Evolutionary conservation across 306 rosid genomes (phyloP).

Genomic region (Prunus salicina): DNA sequence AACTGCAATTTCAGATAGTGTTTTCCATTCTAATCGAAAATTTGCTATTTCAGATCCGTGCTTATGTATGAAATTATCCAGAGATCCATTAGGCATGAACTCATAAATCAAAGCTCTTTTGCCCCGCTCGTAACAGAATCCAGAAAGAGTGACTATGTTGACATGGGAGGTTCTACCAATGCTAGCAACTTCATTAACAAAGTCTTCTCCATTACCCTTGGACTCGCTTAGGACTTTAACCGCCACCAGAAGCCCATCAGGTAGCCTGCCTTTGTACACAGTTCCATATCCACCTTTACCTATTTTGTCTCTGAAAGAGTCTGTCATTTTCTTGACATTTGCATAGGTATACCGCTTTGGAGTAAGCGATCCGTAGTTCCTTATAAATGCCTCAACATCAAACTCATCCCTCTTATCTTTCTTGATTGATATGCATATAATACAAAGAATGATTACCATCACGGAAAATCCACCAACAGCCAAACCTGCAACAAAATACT

Average conservation of each 20-base stretch:
- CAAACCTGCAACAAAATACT: background rate
- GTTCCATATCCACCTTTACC: too few species aligned
- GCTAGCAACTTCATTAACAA: conserved; percentile 34
- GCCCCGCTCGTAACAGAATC: conserved; percentile 28
- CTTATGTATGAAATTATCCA: conserved; percentile 32
- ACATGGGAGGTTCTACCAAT: conserved; percentile 42
- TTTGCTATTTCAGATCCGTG: background rate
- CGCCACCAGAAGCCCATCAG: too few species aligned
- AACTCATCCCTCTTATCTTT: too few species aligned
- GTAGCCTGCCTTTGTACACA: too few species aligned
- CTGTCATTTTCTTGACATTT: too few species aligned
- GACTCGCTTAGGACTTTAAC: too few species aligned
- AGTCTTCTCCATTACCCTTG: too few species aligned
- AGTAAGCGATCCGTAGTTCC: too few species aligned
- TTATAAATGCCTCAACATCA: too few species aligned
- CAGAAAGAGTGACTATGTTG: conserved; percentile 37
- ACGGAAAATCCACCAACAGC: too few species aligned
- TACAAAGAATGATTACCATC: background rate
- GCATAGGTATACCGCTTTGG: too few species aligned
- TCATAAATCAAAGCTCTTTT: background rate
- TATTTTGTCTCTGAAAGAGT: too few species aligned
- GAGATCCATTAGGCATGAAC: conserved; percentile 38
- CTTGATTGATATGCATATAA: background rate
- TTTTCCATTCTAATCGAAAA: conserved; percentile 22
- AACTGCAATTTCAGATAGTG: conserved; percentile 15